These are phyloP conservation scores for Candida takata DNA, from an alignment of 805 yeast genomes.

Conservation along the genomic window DNA sequence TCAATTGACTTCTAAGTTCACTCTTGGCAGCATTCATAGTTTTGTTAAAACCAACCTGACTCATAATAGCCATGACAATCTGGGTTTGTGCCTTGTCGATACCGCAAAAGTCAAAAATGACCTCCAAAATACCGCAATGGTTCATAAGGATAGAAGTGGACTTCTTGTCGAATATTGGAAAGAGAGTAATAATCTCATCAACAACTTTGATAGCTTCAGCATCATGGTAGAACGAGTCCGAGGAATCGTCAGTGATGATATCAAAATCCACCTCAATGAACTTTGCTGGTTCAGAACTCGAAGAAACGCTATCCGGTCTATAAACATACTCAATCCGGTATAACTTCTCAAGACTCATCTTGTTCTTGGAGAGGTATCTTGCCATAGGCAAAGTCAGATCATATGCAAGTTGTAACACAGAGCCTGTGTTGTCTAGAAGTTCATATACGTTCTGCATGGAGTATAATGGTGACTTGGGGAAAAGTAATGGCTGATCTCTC, in stretches of 20 bases:
- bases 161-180: conserved; percentile 59
- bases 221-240: conserved; percentile 54
- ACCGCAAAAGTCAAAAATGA: conserved; percentile 75
- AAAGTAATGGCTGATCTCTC: conserved; percentile 53
- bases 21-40: conserved; percentile 51
- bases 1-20: conserved; percentile 55
- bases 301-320: conserved; percentile 49
- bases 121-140: conserved; percentile 73
- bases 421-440: conserved; percentile 78
- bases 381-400: conserved; percentile 91
- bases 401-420: conserved; percentile 81
- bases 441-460: conserved; percentile 65
- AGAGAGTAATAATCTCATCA: conserved; percentile 58
- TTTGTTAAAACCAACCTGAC: conserved; percentile 68
- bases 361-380: conserved; percentile 64
- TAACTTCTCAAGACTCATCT: conserved; percentile 47
- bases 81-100: conserved; percentile 67
- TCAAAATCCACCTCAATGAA: conserved; percentile 87
- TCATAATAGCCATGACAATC: conserved; percentile 62
- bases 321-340: conserved; percentile 78
- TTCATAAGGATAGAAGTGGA: conserved; percentile 59
- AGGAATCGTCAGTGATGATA: conserved; percentile 42
- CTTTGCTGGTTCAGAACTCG: conserved; percentile 66
- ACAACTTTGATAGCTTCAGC: conserved; percentile 84
- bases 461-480: conserved; percentile 76